Evolutionary conservation across 1,284 basidiomycete genomes (phyloP).

Genomic region (Ceratobasidium sp.): DNA sequence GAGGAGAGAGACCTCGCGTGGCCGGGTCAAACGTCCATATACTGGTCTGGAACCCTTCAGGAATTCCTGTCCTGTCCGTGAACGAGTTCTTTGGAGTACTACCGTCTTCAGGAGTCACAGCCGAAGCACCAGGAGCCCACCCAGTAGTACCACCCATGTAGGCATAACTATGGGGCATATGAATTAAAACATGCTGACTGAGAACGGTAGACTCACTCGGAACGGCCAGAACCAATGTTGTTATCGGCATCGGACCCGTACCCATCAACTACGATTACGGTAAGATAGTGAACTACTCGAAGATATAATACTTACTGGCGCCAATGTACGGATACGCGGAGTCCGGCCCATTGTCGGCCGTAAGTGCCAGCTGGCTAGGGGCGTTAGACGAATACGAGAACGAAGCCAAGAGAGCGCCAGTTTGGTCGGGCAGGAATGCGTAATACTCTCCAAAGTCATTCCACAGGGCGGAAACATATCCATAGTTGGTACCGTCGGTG

Average conservation of each 20-base stretch:
- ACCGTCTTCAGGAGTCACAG: background rate
- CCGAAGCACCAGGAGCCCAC: background rate
- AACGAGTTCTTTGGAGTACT: background rate
- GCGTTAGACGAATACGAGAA: conserved; percentile 7
- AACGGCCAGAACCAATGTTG: background rate
- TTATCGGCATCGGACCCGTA: too few relatives aligned
- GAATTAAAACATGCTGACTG: too few relatives aligned
- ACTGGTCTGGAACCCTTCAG: conserved; percentile 1
- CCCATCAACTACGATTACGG: background rate
- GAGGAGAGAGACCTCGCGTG: conserved; percentile 4
- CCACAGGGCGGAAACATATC: background rate
- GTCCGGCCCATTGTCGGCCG: background rate
- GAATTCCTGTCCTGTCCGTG: background rate
- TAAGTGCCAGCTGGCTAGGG: conserved; percentile 13
- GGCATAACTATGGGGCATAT: background rate
- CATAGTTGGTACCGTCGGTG: background rate
- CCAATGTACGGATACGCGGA: conserved; percentile 27
- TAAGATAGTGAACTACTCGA: background rate
- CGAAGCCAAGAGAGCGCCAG: conserved; percentile 9
- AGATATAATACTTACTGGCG: background rate
- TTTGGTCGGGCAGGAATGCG: background rate
- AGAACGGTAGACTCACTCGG: too few relatives aligned
- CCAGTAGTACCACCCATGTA: background rate
- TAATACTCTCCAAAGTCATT: background rate
- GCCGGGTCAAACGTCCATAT: conserved; percentile 33